Conservation (phyloP, 2,329 filamentous ascomycete genomes). For the Alternaria ethzedia region DNA sequence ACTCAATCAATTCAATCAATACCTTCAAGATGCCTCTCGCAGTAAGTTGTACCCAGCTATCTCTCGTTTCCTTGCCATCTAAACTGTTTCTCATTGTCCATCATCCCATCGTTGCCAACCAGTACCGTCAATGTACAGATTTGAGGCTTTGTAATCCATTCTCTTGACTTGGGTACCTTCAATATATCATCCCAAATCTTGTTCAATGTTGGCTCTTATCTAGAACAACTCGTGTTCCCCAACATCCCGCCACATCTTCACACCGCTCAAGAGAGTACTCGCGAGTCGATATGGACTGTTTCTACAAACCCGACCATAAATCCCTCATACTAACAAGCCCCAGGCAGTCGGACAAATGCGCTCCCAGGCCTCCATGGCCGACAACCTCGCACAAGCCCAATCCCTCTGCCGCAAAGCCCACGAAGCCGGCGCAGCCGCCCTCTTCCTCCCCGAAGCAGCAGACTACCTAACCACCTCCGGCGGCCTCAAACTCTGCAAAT, state of each 20-base stretch:
- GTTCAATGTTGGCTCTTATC: not conserved
- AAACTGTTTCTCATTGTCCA: not conserved
- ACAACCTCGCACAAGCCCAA: slow-evolving; percentile 82
- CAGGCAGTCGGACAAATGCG: slow-evolving; percentile 91
- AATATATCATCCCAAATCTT: not conserved
- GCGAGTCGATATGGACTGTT: rapidly evolving
- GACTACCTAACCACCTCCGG: slow-evolving; percentile 81
- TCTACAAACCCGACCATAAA: not conserved
- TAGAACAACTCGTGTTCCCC: too few species aligned
- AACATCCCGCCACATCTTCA: not conserved
- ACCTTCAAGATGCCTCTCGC: slow-evolving; percentile 42
- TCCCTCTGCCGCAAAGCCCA: slow-evolving; percentile 75
- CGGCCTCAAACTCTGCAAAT: slow-evolving; percentile 72
- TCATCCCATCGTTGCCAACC: not conserved
- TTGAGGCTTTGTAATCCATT: not conserved
- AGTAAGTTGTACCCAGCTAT: slow-evolving; percentile 21
- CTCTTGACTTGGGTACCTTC: not conserved
- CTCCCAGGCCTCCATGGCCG: slow-evolving; percentile 76
- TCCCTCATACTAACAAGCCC: not conserved
- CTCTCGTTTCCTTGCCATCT: not conserved
- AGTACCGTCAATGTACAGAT: not conserved
- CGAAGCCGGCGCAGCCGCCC: slow-evolving; percentile 76
- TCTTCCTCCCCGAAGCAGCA: slow-evolving; percentile 87
- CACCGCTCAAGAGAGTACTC: not conserved
- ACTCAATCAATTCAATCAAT: slow-evolving; percentile 10